A percentile compares a stretch with the other conserved stretches of the same genome.
phyloP scores from a whole-genome alignment of 257 asterid genomes.

The Solanum medicagineum region DNA sequence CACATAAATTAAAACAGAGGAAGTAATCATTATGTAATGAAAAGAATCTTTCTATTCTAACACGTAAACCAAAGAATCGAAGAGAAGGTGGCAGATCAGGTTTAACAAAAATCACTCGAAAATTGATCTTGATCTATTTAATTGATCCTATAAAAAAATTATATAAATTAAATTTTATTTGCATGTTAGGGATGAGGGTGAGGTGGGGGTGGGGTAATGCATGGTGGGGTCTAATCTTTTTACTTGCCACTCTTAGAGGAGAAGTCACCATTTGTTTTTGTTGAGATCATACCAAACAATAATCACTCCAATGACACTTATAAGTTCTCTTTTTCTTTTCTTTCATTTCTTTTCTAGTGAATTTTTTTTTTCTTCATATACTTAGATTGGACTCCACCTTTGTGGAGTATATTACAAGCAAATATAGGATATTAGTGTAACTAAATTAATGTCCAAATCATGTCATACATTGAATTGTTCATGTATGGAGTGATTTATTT shows the following conservation, averaged over 20 bases:
- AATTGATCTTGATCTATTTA: too few species aligned
- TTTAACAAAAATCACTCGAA: too few species aligned
- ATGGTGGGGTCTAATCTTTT: background rate
- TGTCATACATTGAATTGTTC: background rate
- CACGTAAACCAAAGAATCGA: too few species aligned
- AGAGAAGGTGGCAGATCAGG: too few species aligned
- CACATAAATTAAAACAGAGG: too few species aligned
- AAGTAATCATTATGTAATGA: too few species aligned
- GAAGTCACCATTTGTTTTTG: background rate
- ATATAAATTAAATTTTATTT: background rate
- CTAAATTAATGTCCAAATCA: background rate
- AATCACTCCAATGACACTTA: background rate
- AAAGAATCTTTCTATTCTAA: too few species aligned
- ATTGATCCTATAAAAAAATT: background rate
- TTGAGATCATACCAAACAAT: constrained; percentile 1
- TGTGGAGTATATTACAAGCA: background rate
- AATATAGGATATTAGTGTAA: background rate
- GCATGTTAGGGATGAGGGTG: background rate
- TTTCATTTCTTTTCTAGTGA: background rate
- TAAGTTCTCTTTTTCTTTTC: background rate
- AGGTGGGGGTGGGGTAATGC: background rate
- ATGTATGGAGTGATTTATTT: background rate
- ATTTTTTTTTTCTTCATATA: background rate
- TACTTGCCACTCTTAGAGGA: constrained; percentile 1
- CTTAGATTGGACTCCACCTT: constrained; percentile 1